Percentiles rank a stretch among this genome's conserved stretches.
Evolutionary conservation across 1,139 yeast species (phyloP).

Genomic region (Zhuliangozyma parablackwelliae): DNA sequence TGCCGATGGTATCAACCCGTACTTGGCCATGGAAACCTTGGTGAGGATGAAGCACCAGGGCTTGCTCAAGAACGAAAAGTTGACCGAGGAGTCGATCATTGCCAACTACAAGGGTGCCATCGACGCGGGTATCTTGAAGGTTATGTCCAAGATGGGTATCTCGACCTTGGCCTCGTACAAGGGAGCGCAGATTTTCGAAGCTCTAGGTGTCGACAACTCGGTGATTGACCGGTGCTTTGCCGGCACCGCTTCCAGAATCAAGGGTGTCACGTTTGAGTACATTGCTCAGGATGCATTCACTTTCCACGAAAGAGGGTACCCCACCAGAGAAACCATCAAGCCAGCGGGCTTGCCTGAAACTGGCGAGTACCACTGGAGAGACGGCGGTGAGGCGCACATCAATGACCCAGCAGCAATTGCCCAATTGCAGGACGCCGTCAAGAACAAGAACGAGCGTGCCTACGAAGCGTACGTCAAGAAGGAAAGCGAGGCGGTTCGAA

Average conservation of each 20-base stretch:
- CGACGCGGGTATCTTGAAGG: slow-evolving; percentile 90
- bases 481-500: slow-evolving; percentile 87
- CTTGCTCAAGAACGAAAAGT: slow-evolving; percentile 54
- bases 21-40: slow-evolving; percentile 86
- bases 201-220: slow-evolving; percentile 90
- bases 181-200: slow-evolving; percentile 98
- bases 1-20: slow-evolving; percentile 94
- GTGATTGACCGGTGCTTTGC: slow-evolving; percentile 95
- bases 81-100: slow-evolving; percentile 58
- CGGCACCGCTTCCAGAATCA: slow-evolving; percentile 95
- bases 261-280: slow-evolving; percentile 91
- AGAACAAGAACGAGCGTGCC: slow-evolving; percentile 91
- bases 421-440: slow-evolving; percentile 91
- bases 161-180: slow-evolving; percentile 95
- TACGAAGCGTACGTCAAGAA: slow-evolving; percentile 86
- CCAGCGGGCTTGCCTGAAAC: slow-evolving; percentile 84
- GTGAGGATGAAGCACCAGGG: slow-evolving; percentile 81
- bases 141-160: slow-evolving; percentile 99
- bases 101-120: slow-evolving; percentile 77
- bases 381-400: slow-evolving; percentile 94
- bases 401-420: slow-evolving; percentile 96
- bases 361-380: slow-evolving; percentile 98
- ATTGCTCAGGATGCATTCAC: slow-evolving; percentile 96
- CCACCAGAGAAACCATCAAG: slow-evolving; percentile 65
- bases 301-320: slow-evolving; percentile 88